Percentiles rank a stretch among this genome's conserved stretches.
phyloP scores from a whole-genome alignment of 768 basidiomycete genomes.

The Agrocybe praecox region DNA sequence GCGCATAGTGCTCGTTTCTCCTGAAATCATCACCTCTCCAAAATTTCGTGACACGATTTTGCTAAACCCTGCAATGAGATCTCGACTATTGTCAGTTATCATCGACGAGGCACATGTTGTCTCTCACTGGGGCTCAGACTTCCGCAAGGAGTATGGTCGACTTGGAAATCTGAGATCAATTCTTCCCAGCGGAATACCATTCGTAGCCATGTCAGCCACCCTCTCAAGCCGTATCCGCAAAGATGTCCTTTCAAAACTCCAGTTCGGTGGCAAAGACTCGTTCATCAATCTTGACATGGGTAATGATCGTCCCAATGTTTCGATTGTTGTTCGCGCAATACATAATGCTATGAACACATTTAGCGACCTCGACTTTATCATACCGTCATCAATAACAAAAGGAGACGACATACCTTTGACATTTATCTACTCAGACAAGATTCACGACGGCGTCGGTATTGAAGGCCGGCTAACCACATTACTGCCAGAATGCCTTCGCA shows the following conservation, averaged over 20 bases:
- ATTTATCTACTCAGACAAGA: slow-evolving; percentile 33
- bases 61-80: slow-evolving; percentile 19
- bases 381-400: slow-evolving; percentile 10
- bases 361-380: slow-evolving; percentile 34
- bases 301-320: slow-evolving; percentile 36
- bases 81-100: slow-evolving; percentile 25
- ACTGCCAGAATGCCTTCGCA: too few relatives aligned
- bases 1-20: slow-evolving; percentile 35
- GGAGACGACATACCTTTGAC: slow-evolving; percentile 24
- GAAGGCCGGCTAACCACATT: slow-evolving; percentile 11
- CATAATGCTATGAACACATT: slow-evolving; percentile 32
- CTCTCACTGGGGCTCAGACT: slow-evolving; percentile 36
- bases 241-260: slow-evolving; percentile 29
- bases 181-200: slow-evolving; percentile 26
- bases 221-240: slow-evolving; percentile 24
- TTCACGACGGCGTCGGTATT: slow-evolving; percentile 23
- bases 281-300: slow-evolving; percentile 25
- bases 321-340: slow-evolving; percentile 33
- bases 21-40: slow-evolving; percentile 31
- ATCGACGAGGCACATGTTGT: slow-evolving; percentile 39
- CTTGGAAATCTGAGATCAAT: slow-evolving; percentile 30
- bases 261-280: slow-evolving; percentile 16
- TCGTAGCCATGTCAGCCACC: slow-evolving; percentile 37
- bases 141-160: slow-evolving; percentile 30
- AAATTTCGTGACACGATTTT: slow-evolving; percentile 27